Percentiles rank a stretch among this genome's conserved stretches.
These are phyloP conservation scores for Barnettozyma populi DNA, from an alignment of 805 yeast species.

Conservation along the genomic window DNA sequence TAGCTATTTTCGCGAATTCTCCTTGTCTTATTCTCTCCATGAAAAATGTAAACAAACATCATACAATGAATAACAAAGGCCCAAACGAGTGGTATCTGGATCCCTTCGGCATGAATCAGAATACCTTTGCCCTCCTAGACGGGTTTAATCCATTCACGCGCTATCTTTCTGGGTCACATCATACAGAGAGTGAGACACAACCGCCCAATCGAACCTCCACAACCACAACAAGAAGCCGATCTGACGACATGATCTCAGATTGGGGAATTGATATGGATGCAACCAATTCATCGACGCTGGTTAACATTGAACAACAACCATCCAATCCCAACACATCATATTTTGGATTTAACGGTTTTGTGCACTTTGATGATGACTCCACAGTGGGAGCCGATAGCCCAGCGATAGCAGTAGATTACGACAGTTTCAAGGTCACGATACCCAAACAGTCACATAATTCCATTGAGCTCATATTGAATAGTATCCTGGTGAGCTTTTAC, in stretches of 20 bases:
- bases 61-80: not conserved
- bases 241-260: conserved; percentile 19
- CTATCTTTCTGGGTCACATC: conserved; percentile 16
- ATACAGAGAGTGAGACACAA: not conserved
- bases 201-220: conserved; percentile 1
- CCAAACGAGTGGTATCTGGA: not conserved
- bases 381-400: conserved; percentile 4
- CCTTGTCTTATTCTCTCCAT: not conserved
- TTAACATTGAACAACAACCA: conserved; percentile 11
- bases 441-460: conserved; percentile 1
- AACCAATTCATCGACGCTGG: conserved; percentile 24
- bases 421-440: not conserved
- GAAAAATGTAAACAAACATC: no score
- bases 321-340: not conserved
- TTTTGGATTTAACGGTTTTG: not conserved
- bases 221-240: conserved; percentile 4
- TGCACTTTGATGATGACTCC: conserved; percentile 7
- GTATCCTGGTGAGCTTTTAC: conserved; percentile 9
- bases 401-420: not conserved
- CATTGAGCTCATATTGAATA: not conserved
- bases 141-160: conserved; percentile 23
- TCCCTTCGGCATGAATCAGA: conserved; percentile 5
- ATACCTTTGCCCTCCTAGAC: conserved; percentile 14
- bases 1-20: not conserved
- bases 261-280: conserved; percentile 24